Evolutionary conservation across 306 rosid genomes (phyloP).

Genomic region (Glycine soja): DNA sequence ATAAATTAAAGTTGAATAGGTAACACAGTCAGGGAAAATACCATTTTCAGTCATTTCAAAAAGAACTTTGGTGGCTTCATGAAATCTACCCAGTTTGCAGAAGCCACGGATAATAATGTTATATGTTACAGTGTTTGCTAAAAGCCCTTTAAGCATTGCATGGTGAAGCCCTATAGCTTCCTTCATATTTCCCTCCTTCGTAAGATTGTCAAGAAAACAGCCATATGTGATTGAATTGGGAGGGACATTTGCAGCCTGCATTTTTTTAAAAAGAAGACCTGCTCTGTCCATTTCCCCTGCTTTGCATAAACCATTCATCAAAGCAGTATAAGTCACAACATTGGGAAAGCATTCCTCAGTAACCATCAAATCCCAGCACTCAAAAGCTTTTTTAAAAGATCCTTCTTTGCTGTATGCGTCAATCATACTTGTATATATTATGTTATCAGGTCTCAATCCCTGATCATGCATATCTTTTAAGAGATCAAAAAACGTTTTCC

Average conservation of each 20-base stretch:
- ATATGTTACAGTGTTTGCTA: constrained; percentile 77
- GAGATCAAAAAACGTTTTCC: constrained; percentile 59
- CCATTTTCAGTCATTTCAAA: constrained; percentile 70
- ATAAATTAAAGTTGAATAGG: constrained; percentile 84
- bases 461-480: constrained; percentile 69
- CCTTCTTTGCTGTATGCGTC: constrained; percentile 79
- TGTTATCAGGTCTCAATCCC: constrained; percentile 76
- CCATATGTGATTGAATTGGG: constrained; percentile 85
- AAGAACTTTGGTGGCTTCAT: constrained; percentile 73
- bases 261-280: constrained; percentile 67
- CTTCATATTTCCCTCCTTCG: constrained; percentile 76
- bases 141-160: constrained; percentile 69
- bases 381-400: constrained; percentile 64
- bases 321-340: constrained; percentile 80
- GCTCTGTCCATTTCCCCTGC: constrained; percentile 76
- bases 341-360: constrained; percentile 79
- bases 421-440: constrained; percentile 86
- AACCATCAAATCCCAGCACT: constrained; percentile 79
- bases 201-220: constrained; percentile 77
- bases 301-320: constrained; percentile 85
- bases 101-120: constrained; percentile 87
- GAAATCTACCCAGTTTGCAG: constrained; percentile 78
- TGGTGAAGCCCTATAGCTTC: constrained; percentile 79
- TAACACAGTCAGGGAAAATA: constrained; percentile 78
- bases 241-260: constrained; percentile 55